Conservation (phyloP, 1,139 yeast species). For the Suhomyces ambrosiae region DNA sequence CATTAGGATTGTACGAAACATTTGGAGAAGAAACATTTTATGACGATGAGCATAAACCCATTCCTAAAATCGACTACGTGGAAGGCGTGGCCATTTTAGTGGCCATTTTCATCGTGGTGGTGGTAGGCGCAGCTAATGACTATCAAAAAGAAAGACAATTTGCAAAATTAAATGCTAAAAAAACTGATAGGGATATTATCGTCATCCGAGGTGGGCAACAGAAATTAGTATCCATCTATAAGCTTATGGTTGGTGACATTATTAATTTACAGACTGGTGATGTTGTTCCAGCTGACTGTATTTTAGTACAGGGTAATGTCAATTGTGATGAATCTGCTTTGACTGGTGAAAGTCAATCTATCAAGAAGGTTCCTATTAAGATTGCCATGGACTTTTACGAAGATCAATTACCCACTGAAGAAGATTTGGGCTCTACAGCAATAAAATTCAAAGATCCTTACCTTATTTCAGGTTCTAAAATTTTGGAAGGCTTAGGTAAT, state of each 20-base stretch:
- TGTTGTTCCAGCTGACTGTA: slow-evolving; percentile 84
- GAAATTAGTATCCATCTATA: slow-evolving; percentile 68
- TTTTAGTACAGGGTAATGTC: slow-evolving; percentile 73
- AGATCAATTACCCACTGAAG: slow-evolving; percentile 32
- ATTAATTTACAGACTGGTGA: slow-evolving; percentile 90
- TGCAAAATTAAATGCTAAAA: slow-evolving; percentile 80
- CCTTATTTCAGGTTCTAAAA: slow-evolving; percentile 87
- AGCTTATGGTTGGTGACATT: slow-evolving; percentile 84
- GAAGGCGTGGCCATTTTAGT: slow-evolving; percentile 97
- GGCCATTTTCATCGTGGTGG: slow-evolving; percentile 86
- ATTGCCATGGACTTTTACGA: slow-evolving; percentile 44
- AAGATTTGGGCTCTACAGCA: slow-evolving; percentile 53
- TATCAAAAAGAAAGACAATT: slow-evolving; percentile 96
- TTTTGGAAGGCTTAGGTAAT: slow-evolving; percentile 82
- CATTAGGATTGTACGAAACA: slow-evolving; percentile 89
- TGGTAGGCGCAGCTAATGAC: slow-evolving; percentile 93
- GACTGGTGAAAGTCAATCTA: slow-evolving; percentile 90
- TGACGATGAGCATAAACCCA: slow-evolving; percentile 72
- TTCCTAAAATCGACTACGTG: slow-evolving; percentile 93
- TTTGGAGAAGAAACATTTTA: slow-evolving; percentile 79
- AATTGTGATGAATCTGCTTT: slow-evolving; percentile 91
- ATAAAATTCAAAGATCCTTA: slow-evolving; percentile 67
- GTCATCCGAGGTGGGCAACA: slow-evolving; percentile 77
- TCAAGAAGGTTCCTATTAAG: slow-evolving; percentile 62
- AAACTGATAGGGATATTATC: slow-evolving; percentile 79